These are phyloP conservation scores for Tetragonia tetragonoides DNA, from an alignment of 148 eudicot genomes.

Conservation along the genomic window DNA sequence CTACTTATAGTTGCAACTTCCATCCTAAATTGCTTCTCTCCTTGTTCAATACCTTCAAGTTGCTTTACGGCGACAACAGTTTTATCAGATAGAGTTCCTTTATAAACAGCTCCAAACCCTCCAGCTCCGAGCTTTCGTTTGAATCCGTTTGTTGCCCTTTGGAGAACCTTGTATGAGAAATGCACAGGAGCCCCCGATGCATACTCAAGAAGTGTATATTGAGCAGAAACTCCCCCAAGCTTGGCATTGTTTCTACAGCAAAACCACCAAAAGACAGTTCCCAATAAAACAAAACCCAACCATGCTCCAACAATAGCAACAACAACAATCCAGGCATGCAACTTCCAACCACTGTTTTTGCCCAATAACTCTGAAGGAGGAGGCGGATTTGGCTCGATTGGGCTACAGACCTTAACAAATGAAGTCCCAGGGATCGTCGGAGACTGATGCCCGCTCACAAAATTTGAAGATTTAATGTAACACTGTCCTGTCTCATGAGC, in stretches of 20 bases:
- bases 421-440: constrained; percentile 71
- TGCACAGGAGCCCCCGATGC: constrained; percentile 84
- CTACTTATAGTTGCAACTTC: constrained; percentile 89
- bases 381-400: constrained; percentile 45
- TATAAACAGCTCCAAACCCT: constrained; percentile 85
- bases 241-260: constrained; percentile 54
- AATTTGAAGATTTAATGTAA: constrained; percentile 42
- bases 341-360: constrained; percentile 5
- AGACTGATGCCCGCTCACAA: constrained; percentile 60
- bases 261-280: constrained; percentile 59
- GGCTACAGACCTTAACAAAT: constrained; percentile 59
- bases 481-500: constrained; percentile 70
- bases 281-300: constrained; percentile 34
- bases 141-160: constrained; percentile 57
- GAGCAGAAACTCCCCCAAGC: constrained; percentile 47
- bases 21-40: constrained; percentile 87
- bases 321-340: constrained; percentile 42
- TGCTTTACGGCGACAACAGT: constrained; percentile 68
- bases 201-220: constrained; percentile 69
- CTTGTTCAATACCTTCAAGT: constrained; percentile 83
- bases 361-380: not conserved
- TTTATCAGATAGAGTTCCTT: constrained; percentile 48
- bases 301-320: constrained; percentile 40
- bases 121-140: constrained; percentile 81
- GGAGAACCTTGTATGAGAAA: constrained; percentile 58